phyloP scores from a whole-genome alignment of 495 filamentous ascomycete genomes.

The Tuber borchii region DNA sequence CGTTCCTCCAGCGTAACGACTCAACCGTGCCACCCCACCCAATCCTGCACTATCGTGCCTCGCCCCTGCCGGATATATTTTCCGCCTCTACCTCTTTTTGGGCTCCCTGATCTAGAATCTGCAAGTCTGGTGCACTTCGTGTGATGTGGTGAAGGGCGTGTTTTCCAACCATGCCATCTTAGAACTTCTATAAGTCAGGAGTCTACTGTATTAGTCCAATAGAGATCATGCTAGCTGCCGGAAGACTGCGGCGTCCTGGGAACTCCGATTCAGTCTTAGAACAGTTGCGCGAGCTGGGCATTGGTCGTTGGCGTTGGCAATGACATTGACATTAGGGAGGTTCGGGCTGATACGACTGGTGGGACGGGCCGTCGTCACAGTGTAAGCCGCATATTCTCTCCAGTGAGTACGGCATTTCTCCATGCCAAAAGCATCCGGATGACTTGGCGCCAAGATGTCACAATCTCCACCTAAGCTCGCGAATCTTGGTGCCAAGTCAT shows the following conservation, averaged over 20 bases:
- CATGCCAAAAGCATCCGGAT: too few species aligned
- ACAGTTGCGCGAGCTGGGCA: background rate
- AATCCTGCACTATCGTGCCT: background rate
- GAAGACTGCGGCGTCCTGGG: background rate
- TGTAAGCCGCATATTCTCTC: background rate
- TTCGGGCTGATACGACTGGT: constrained; percentile 3
- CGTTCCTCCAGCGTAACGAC: background rate
- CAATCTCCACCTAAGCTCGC: too few species aligned
- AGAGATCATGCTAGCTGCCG: too few species aligned
- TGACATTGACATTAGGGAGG: background rate
- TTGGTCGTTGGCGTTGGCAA: background rate
- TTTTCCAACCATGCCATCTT: background rate
- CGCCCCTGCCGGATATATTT: background rate
- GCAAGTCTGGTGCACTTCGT: background rate
- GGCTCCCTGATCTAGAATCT: background rate
- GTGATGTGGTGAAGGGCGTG: background rate
- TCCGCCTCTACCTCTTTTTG: background rate
- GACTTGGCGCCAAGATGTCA: too few species aligned
- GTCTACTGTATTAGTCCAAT: too few species aligned
- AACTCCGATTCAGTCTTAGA: background rate
- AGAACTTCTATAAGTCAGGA: too few species aligned
- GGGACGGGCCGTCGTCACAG: background rate
- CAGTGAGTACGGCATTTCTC: too few species aligned
- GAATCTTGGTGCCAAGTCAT: background rate
- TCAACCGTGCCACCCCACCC: background rate